Evolutionary conservation across 306 rosid genomes (phyloP).

Genomic region (Spatholobus suberectus): DNA sequence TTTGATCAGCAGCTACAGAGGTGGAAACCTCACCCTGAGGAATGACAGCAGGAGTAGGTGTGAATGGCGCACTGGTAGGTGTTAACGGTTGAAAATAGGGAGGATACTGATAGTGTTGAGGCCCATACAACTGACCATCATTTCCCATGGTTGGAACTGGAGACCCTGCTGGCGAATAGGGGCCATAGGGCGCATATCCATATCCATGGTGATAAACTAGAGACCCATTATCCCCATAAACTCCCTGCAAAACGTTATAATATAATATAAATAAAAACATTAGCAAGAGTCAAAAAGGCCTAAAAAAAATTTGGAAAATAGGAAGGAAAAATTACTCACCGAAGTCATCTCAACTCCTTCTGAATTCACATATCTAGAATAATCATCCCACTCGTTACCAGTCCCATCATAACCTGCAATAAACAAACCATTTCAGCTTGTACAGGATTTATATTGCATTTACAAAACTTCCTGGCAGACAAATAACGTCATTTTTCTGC

Average conservation of each 20-base stretch:
- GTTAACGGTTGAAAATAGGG: constrained; percentile 89
- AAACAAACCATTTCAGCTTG: background rate
- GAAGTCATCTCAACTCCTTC: constrained; percentile 90
- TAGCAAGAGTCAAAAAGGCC: background rate
- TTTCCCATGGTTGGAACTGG: constrained; percentile 96
- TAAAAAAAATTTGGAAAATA: background rate
- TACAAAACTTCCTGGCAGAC: background rate
- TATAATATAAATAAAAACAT: background rate
- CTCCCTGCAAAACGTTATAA: constrained; percentile 53
- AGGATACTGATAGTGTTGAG: constrained; percentile 95
- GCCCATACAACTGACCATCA: constrained; percentile 94
- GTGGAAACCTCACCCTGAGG: constrained; percentile 71
- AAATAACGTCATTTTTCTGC: background rate
- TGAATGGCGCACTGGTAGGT: constrained; percentile 76
- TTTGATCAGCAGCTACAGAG: constrained; percentile 75
- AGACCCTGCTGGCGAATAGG: constrained; percentile 92
- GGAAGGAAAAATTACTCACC: constrained; percentile 46
- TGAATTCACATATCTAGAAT: constrained; percentile 69
- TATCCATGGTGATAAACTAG: constrained; percentile 83
- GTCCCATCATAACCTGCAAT: constrained; percentile 72
- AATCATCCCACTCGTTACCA: constrained; percentile 83
- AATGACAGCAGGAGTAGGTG: constrained; percentile 53
- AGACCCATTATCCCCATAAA: constrained; percentile 94
- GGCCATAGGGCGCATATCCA: constrained; percentile 86
- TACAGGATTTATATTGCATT: background rate